These are phyloP conservation scores for Rhododendron ferrugineum DNA, from an alignment of 148 eudicot species.

Conservation along the genomic window DNA sequence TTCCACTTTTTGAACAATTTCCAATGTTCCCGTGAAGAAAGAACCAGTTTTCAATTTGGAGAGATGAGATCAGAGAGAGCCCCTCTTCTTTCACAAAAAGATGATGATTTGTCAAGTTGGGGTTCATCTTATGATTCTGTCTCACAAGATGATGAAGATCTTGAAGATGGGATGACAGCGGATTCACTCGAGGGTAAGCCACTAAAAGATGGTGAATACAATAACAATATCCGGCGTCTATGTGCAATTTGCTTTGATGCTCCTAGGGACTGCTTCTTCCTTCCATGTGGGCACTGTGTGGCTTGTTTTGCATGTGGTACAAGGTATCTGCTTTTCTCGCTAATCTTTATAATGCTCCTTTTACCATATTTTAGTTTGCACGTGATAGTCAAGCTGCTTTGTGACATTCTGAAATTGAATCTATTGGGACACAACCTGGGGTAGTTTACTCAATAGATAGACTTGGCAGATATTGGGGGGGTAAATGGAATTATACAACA, in stretches of 20 bases:
- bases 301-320: slow-evolving; percentile 73
- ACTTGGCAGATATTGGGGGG: neutral
- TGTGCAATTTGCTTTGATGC: slow-evolving; percentile 88
- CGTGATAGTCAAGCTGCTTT: neutral
- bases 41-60: slow-evolving; percentile 26
- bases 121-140: slow-evolving; percentile 74
- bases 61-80: slow-evolving; percentile 38
- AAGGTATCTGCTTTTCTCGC: slow-evolving; percentile 32
- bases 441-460: neutral
- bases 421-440: neutral
- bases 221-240: slow-evolving; percentile 34
- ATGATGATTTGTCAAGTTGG: slow-evolving; percentile 60
- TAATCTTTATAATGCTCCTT: neutral
- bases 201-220: slow-evolving; percentile 35
- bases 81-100: slow-evolving; percentile 59
- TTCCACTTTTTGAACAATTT: slow-evolving; percentile 36
- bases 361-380: neutral
- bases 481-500: neutral
- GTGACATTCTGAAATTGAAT: neutral
- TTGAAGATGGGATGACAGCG: slow-evolving; percentile 35
- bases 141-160: slow-evolving; percentile 56
- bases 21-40: slow-evolving; percentile 28
- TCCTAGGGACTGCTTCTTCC: slow-evolving; percentile 82
- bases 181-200: slow-evolving; percentile 34
- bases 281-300: slow-evolving; percentile 88